These are phyloP conservation scores for Cladobotryum protrusum DNA, from an alignment of 2,329 filamentous ascomycete species.

Conservation along the genomic window DNA sequence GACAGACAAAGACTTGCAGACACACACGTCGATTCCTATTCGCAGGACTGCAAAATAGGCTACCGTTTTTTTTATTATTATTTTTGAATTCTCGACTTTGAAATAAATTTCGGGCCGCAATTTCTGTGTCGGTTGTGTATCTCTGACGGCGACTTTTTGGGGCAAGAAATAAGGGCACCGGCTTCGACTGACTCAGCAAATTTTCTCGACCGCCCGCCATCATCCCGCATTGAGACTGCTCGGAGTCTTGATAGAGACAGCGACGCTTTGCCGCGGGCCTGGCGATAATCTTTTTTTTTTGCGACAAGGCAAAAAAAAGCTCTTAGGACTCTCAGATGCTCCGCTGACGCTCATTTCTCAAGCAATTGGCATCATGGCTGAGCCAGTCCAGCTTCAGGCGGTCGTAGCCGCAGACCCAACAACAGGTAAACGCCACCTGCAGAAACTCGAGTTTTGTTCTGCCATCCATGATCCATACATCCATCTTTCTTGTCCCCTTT, in stretches of 20 bases:
- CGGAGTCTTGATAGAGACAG: not conserved
- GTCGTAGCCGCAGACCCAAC: slow-evolving; percentile 26
- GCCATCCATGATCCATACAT: too few species aligned
- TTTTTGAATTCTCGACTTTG: slow-evolving; percentile 10
- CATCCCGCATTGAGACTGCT: slow-evolving; percentile 20
- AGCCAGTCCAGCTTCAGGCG: slow-evolving; percentile 32
- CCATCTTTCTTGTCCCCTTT: too few species aligned
- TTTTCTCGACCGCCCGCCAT: slow-evolving; percentile 33
- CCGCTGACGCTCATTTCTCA: slow-evolving; percentile 18
- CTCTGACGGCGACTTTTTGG: slow-evolving; percentile 29
- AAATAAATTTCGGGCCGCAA: slow-evolving; percentile 12
- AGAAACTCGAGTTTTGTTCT: not conserved
- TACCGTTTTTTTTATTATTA: slow-evolving; percentile 13
- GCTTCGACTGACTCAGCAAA: slow-evolving; percentile 35
- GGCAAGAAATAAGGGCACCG: slow-evolving; percentile 36
- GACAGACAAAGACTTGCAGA: not conserved
- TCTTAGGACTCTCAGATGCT: slow-evolving; percentile 14
- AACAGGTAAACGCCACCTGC: slow-evolving; percentile 23
- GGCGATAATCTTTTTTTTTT: slow-evolving; percentile 13
- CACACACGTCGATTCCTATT: not conserved
- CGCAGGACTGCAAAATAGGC: too few species aligned
- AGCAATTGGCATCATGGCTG: slow-evolving; percentile 34
- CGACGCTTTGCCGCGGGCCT: slow-evolving; percentile 1
- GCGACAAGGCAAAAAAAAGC: slow-evolving; percentile 6
- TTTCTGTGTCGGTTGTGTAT: slow-evolving; percentile 34